phyloP scores from a whole-genome alignment of 371 early-diverging fungal species.

The Nematocida sp. region DNA sequence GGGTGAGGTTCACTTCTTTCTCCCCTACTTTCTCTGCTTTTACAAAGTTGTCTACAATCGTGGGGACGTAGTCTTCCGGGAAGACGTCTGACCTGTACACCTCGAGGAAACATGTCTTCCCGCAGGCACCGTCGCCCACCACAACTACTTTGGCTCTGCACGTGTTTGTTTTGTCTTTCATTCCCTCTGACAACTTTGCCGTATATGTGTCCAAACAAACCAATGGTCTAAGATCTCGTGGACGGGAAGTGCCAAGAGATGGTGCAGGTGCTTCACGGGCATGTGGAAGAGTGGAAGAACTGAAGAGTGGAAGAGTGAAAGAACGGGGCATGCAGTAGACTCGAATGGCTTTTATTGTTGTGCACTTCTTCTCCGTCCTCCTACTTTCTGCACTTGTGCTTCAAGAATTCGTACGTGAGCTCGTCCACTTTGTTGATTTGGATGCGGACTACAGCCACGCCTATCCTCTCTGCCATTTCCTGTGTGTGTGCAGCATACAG shows the following conservation, averaged over 20 bases:
- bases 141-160: constrained; percentile 64
- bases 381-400: too few species aligned
- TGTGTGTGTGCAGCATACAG: constrained; percentile 49
- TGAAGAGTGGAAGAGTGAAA: background rate
- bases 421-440: constrained; percentile 39
- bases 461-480: constrained; percentile 16
- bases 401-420: constrained; percentile 33
- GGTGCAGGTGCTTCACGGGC: too few species aligned
- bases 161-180: constrained; percentile 32
- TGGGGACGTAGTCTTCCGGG: constrained; percentile 65
- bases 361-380: background rate
- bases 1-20: constrained; percentile 60
- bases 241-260: too few species aligned
- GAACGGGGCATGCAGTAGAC: background rate
- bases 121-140: constrained; percentile 66
- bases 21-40: constrained; percentile 56
- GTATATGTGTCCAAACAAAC: too few species aligned
- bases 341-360: constrained; percentile 2
- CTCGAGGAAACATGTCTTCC: constrained; percentile 66
- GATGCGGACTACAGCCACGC: constrained; percentile 16
- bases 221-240: too few species aligned
- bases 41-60: constrained; percentile 66
- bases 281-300: too few species aligned
- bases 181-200: too few species aligned
- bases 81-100: constrained; percentile 65